phyloP scores from a whole-genome alignment of 2,329 filamentous ascomycete species.

The Chrysoporthe cubensis region DNA sequence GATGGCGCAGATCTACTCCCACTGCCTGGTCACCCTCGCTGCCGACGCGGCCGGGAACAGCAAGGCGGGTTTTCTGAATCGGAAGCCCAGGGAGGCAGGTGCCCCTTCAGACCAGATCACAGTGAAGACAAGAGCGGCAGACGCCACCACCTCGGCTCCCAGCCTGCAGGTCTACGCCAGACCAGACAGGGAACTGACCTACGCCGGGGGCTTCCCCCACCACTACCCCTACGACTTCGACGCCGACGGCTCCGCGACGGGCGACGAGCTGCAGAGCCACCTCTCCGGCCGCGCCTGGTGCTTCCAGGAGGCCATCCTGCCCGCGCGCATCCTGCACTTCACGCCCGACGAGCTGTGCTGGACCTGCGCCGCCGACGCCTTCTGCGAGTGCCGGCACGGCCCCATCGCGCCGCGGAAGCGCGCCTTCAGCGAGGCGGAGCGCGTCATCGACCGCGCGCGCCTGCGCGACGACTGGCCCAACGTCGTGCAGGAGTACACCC shows the following conservation, averaged over 20 bases:
- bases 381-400: conserved; percentile 4
- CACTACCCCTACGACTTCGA: neutral
- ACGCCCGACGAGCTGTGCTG: conserved; percentile 4
- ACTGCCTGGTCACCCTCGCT: conserved; percentile 3
- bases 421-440: too few species aligned
- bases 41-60: neutral
- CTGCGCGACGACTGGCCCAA: neutral
- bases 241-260: neutral
- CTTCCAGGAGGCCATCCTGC: neutral
- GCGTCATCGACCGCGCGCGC: neutral
- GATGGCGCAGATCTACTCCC: neutral
- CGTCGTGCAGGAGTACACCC: neutral
- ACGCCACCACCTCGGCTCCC: too few species aligned
- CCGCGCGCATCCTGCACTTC: neutral
- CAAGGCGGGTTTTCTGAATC: neutral
- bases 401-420: neutral
- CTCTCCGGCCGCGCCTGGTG: conserved; percentile 9
- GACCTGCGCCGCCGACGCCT: neutral
- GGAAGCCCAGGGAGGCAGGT: neutral
- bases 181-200: neutral
- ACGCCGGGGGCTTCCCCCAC: neutral
- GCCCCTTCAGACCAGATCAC: neutral
- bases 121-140: neutral
- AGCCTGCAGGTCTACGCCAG: neutral
- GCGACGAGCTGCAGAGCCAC: neutral